A percentile compares a stretch with the other conserved stretches of the same genome.
phyloP scores from a whole-genome alignment of 306 rosid genomes.

The Herpetospermum pedunculosum region DNA sequence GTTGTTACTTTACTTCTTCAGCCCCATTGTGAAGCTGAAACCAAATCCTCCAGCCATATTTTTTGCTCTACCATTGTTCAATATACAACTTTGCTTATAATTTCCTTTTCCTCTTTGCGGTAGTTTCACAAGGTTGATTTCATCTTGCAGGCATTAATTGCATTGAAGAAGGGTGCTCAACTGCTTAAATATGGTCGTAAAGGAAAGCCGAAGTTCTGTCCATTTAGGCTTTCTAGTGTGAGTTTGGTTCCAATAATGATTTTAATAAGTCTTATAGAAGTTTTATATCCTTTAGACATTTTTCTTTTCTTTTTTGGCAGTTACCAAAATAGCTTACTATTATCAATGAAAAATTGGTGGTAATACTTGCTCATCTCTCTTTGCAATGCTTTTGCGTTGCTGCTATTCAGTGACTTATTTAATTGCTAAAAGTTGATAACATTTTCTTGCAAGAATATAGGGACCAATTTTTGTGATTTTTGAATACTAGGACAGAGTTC shows the following conservation, averaged over 20 bases:
- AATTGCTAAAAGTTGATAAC: not conserved
- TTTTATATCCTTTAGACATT: not conserved
- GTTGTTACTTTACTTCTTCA: not conserved
- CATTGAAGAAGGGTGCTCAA: slow-evolving; percentile 91
- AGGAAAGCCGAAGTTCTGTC: slow-evolving; percentile 97
- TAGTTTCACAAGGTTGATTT: slow-evolving; percentile 13
- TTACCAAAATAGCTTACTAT: not conserved
- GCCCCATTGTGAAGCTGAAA: not conserved
- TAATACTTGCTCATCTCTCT: not conserved
- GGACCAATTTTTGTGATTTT: not conserved
- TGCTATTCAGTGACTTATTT: not conserved
- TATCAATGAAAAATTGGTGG: not conserved
- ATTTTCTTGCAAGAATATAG: not conserved
- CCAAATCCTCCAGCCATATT: not conserved
- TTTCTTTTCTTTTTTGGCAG: not conserved
- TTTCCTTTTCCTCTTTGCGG: not conserved
- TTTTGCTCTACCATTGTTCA: not conserved
- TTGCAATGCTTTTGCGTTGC: not conserved
- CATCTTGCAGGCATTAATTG: slow-evolving; percentile 58
- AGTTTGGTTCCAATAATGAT: slow-evolving; percentile 25
- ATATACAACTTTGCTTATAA: not conserved
- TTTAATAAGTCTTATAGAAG: not conserved
- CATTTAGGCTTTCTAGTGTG: slow-evolving; percentile 80
- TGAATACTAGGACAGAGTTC: not conserved
- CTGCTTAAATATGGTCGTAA: slow-evolving; percentile 94